Conservation (phyloP, 176 grass and related monocot genomes). For the Avena sativa region DNA sequence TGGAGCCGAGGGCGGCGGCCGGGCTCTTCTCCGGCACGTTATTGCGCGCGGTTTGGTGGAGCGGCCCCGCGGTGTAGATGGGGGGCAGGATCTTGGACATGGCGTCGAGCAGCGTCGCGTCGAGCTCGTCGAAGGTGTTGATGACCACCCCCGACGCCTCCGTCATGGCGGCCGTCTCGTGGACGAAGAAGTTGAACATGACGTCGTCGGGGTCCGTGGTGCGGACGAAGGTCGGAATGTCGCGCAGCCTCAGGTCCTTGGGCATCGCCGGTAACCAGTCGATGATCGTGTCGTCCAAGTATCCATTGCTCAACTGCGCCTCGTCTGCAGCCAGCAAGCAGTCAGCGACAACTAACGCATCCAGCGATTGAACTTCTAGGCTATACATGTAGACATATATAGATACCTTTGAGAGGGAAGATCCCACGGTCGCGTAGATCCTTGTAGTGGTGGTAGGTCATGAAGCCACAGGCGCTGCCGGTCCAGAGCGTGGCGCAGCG, state of each 20-base stretch:
- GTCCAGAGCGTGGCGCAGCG: slow-evolving; percentile 52
- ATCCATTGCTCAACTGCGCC: neutral
- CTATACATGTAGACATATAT: no score
- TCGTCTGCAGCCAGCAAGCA: neutral
- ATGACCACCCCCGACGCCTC: slow-evolving; percentile 35
- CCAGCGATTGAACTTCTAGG: neutral
- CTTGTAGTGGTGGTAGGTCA: slow-evolving; percentile 52
- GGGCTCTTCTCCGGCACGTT: slow-evolving; percentile 33
- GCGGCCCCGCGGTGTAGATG: slow-evolving; percentile 43
- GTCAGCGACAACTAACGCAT: no score
- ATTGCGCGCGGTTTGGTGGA: slow-evolving; percentile 10
- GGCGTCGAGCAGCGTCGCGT: neutral
- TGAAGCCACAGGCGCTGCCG: slow-evolving; percentile 42
- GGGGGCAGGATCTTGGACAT: slow-evolving; percentile 28
- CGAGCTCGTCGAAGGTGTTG: slow-evolving; percentile 61
- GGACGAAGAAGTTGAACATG: slow-evolving; percentile 53
- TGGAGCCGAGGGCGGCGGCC: slow-evolving; percentile 14
- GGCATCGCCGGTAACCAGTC: neutral
- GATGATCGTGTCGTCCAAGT: slow-evolving; percentile 17
- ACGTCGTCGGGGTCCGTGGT: slow-evolving; percentile 16
- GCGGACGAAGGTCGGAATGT: slow-evolving; percentile 46
- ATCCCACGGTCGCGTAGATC: slow-evolving; percentile 45
- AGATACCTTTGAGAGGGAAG: slow-evolving; percentile 42
- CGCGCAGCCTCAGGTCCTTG: slow-evolving; percentile 26
- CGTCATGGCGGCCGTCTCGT: slow-evolving; percentile 35